Conservation (phyloP, 345 rosid species). For the Gossypium thurberi region DNA sequence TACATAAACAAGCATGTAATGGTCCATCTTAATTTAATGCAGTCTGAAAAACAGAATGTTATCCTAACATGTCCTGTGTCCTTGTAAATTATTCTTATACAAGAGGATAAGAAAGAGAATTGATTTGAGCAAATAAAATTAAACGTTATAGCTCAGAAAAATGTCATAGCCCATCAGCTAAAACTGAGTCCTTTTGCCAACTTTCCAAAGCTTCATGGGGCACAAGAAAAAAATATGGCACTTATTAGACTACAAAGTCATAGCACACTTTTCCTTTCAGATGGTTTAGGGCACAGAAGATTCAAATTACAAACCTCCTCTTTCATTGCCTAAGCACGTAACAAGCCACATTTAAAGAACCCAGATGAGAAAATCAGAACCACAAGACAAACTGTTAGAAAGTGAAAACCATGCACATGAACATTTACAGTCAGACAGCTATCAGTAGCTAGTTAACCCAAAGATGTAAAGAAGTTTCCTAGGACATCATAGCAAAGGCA, state of each 20-base stretch:
- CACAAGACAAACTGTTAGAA: neutral
- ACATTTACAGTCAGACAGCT: neutral
- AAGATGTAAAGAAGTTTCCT: neutral
- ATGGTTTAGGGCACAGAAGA: constrained; percentile 3
- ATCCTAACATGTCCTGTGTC: neutral
- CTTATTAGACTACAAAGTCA: neutral
- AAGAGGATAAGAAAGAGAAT: neutral
- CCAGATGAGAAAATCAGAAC: neutral
- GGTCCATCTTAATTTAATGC: neutral
- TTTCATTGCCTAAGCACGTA: neutral
- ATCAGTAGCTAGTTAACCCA: neutral
- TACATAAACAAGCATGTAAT: neutral
- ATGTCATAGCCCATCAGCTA: neutral
- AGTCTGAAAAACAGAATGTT: neutral
- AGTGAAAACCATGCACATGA: neutral
- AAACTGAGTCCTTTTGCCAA: neutral
- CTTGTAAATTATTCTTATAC: neutral
- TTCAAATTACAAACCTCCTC: neutral
- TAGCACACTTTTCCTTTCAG: neutral
- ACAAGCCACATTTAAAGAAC: neutral
- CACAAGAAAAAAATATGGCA: neutral
- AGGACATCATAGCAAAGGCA: constrained; percentile 2
- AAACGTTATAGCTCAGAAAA: neutral
- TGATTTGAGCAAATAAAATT: neutral
- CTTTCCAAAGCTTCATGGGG: neutral